Evolutionary conservation across 2,329 filamentous ascomycete species (phyloP).

Genomic region (Fonsecaea monophora): DNA sequence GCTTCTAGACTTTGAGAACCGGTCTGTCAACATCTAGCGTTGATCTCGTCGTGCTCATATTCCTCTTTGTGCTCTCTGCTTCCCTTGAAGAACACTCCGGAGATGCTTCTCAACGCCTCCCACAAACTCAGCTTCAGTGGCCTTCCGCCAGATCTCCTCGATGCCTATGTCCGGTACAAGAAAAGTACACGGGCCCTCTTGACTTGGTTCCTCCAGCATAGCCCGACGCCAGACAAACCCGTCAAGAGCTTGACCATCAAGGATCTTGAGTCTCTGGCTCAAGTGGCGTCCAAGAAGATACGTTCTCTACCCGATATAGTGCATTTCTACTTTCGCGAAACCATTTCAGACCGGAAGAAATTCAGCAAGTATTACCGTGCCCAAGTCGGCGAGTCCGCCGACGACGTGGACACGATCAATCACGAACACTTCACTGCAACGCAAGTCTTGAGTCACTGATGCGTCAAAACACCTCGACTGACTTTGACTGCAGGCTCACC

Average conservation of each 20-base stretch:
- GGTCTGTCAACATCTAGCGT: not conserved
- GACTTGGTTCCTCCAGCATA: slow-evolving; percentile 42
- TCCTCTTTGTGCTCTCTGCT: not conserved
- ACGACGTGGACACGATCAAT: slow-evolving; percentile 40
- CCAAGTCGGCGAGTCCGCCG: slow-evolving; percentile 26
- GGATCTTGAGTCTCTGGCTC: slow-evolving; percentile 39
- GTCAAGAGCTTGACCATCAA: slow-evolving; percentile 40
- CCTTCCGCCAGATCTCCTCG: slow-evolving; percentile 39
- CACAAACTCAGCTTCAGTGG: slow-evolving; percentile 38
- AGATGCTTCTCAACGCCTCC: slow-evolving; percentile 39
- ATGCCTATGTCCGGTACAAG: slow-evolving; percentile 43
- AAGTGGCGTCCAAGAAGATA: slow-evolving; percentile 34
- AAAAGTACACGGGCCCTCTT: slow-evolving; percentile 42
- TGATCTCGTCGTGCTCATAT: not conserved
- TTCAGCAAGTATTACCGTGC: slow-evolving; percentile 43
- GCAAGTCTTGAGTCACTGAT: slow-evolving; percentile 27
- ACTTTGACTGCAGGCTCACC: slow-evolving; percentile 25
- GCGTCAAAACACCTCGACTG: not conserved
- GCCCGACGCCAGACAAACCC: slow-evolving; percentile 28
- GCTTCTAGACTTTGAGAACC: not conserved
- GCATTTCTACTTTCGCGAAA: slow-evolving; percentile 43
- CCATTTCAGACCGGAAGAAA: slow-evolving; percentile 40
- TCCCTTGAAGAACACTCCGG: not conserved
- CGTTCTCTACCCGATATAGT: slow-evolving; percentile 42
- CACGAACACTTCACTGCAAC: slow-evolving; percentile 44